phyloP scores from a whole-genome alignment of 1,139 yeast species.

The Meyerozyma carpophila region DNA sequence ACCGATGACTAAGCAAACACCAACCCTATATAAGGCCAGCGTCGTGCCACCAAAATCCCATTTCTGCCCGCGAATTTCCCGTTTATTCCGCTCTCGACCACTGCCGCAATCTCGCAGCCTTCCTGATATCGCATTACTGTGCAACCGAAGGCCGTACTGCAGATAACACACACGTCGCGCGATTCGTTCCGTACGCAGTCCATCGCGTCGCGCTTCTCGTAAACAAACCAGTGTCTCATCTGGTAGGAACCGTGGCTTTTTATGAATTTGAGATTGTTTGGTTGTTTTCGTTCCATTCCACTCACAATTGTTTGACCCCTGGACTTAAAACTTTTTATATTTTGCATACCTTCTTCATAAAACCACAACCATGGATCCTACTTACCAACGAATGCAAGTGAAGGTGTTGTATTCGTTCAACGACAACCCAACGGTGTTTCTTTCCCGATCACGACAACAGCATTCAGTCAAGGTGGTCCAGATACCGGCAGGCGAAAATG shows the following conservation, averaged over 20 bases:
- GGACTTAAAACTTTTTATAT: too few relatives aligned
- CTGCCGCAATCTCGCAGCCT: neutral
- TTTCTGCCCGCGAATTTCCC: neutral
- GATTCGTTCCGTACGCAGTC: neutral
- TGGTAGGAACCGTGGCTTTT: neutral
- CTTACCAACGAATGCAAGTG: slow-evolving; percentile 40
- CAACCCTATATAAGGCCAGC: neutral
- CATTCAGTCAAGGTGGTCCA: slow-evolving; percentile 44
- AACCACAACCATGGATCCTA: slow-evolving; percentile 8
- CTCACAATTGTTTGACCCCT: neutral
- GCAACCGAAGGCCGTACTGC: neutral
- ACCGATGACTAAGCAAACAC: neutral
- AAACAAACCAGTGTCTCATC: neutral
- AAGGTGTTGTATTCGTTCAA: slow-evolving; percentile 60
- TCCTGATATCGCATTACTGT: neutral
- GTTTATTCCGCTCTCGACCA: neutral
- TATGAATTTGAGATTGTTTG: neutral
- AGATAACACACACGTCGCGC: neutral
- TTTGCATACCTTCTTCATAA: neutral
- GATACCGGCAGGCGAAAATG: slow-evolving; percentile 29
- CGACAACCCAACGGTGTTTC: slow-evolving; percentile 50
- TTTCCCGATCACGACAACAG: slow-evolving; percentile 48
- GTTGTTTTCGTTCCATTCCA: neutral
- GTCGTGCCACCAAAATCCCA: neutral
- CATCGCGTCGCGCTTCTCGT: slow-evolving; percentile 1